Evolutionary conservation across 257 asterid species (phyloP), one percentile per base, ranked within the genome.

Genomic region (Solanum ossicruentum): DNA sequence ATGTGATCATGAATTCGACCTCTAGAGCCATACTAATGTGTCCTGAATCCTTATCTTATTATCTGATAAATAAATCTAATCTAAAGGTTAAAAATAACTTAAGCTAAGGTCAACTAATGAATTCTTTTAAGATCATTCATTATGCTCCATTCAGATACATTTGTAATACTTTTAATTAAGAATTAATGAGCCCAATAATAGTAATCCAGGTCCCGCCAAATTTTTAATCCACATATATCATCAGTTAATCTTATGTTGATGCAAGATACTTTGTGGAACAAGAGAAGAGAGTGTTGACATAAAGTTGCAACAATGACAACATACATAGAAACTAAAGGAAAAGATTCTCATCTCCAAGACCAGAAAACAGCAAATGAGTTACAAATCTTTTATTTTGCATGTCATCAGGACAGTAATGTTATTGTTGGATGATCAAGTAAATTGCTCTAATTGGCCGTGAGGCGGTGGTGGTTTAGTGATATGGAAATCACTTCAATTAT

Each of bases 401-500:
- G 86, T 81, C 84, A 58, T 52, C 49, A 69, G 21, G 85, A 84
- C 84, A 77, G 10, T 69, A 10, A 13, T 61, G 78, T 49, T 69
- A 47, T 1, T 52, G 47, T 1, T 78, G 61, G 72, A 21, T 57
- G 36, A 23, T 13, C 12, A 45, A 61, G 16, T 51, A 54, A 54
- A 43, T 26, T 52, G 23, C 18, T 85, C 16, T 66, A 49, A 43
- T 79, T 61, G 85, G 57, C 12, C 51, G 32, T 61, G 49, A 66
- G 12, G 73, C 54, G 43, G 7, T 47, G 86, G 89, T 88, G 92
- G 84, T 85, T 66, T 51, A 9, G 80, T 92, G 93, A 92, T 89
- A 47, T 63, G 87, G 93, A 92, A 83, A 67, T 92, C 94, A 92
- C 93, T 92, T 85, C 78, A 23, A 66, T 32, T 63, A 12, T 11